These are phyloP conservation scores for Microthyrium microscopicum DNA, from an alignment of 2,329 filamentous ascomycete genomes.

Conservation along the genomic window DNA sequence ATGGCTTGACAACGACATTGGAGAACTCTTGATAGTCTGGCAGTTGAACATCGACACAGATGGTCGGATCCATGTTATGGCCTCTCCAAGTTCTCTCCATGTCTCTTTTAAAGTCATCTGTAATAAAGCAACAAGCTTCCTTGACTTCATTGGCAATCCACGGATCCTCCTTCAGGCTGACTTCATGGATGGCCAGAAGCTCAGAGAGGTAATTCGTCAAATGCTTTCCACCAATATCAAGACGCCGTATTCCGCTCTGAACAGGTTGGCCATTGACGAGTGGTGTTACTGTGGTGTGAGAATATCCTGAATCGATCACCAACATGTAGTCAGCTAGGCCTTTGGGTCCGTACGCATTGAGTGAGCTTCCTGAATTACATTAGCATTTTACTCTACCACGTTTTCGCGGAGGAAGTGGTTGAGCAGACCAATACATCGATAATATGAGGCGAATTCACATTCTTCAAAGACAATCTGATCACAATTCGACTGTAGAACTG, in stretches of 20 bases:
- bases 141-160: conserved; percentile 95
- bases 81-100: conserved; percentile 77
- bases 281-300: conserved; percentile 79
- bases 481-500: conserved; percentile 69
- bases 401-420: conserved; percentile 3
- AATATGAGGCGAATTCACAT: conserved; percentile 81
- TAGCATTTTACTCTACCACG: background rate
- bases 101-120: conserved; percentile 56
- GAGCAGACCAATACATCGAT: conserved; percentile 54
- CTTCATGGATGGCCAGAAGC: conserved; percentile 75
- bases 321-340: conserved; percentile 64
- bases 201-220: conserved; percentile 87
- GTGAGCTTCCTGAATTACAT: background rate
- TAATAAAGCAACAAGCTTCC: conserved; percentile 72
- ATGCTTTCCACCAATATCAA: conserved; percentile 85
- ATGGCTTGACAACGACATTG: conserved; percentile 58
- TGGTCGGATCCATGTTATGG: conserved; percentile 27
- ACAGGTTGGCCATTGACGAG: conserved; percentile 66
- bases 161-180: conserved; percentile 88
- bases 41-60: conserved; percentile 82
- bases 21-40: conserved; percentile 55
- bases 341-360: background rate
- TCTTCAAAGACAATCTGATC: conserved; percentile 98
- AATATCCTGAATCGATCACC: conserved; percentile 82
- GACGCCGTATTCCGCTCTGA: conserved; percentile 63